These are phyloP conservation scores for Betula pendula DNA, from an alignment of 306 rosid genomes.

Conservation along the genomic window DNA sequence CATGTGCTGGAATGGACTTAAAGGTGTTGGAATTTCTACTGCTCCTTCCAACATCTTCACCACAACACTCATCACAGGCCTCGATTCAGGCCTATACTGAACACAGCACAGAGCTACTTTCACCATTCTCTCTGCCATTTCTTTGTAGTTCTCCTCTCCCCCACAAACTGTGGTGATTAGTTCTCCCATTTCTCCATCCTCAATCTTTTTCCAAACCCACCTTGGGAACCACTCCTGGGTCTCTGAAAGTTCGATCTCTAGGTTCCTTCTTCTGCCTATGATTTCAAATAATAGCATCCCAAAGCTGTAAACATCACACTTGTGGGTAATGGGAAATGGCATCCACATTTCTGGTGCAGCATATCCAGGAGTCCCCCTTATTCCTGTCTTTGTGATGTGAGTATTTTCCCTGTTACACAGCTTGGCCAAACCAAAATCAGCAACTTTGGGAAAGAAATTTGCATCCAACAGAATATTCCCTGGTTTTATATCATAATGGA, in stretches of 20 bases:
- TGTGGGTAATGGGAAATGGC: background rate
- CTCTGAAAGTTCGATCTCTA: background rate
- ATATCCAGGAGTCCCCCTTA: background rate
- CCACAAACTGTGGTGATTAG: background rate
- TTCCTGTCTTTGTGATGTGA: background rate
- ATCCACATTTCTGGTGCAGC: background rate
- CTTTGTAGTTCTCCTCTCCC: background rate
- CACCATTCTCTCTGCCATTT: background rate
- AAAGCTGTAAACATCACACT: background rate
- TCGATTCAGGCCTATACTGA: background rate
- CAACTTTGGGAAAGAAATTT: background rate
- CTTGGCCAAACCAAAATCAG: too few species aligned
- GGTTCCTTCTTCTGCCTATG: background rate
- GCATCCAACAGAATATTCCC: background rate
- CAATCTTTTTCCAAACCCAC: background rate
- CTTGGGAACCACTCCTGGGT: background rate
- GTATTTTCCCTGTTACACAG: background rate
- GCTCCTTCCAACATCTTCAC: background rate
- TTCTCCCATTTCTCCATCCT: background rate
- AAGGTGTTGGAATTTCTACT: background rate
- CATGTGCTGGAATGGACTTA: background rate
- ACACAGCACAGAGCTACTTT: background rate
- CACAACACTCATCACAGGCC: background rate
- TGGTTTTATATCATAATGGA: slow-evolving; percentile 4
- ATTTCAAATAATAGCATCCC: slow-evolving; percentile 1